Percentiles rank a stretch among this genome's conserved stretches.
Evolutionary conservation across 352 stramenopile genomes (phyloP).

Genomic region (Blastocystis sp.): DNA sequence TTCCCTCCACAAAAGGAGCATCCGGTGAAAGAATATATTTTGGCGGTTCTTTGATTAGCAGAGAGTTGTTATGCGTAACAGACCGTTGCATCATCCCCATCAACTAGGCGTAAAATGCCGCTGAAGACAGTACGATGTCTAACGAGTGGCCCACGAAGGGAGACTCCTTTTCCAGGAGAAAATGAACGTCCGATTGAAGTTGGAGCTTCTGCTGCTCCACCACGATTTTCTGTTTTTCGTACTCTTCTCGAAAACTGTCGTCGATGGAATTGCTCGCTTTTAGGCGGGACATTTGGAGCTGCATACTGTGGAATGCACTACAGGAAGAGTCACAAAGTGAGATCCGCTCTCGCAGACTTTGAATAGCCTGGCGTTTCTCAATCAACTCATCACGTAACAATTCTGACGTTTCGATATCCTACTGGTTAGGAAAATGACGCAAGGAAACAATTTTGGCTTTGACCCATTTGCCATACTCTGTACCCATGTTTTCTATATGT

Average conservation of each 20-base stretch:
- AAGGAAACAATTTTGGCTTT: constrained; percentile 14
- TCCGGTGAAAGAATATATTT: neutral
- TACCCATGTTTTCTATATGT: neutral
- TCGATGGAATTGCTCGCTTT: neutral
- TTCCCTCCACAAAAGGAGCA: constrained; percentile 36
- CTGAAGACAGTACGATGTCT: neutral
- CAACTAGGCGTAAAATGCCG: neutral
- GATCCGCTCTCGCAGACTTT: neutral
- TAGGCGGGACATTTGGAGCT: neutral
- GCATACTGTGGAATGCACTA: constrained; percentile 8
- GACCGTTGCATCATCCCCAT: constrained; percentile 48
- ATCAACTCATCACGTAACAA: neutral
- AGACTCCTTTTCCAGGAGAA: constrained; percentile 22
- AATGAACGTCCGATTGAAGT: constrained; percentile 52
- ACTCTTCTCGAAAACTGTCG: neutral
- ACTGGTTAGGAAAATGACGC: neutral
- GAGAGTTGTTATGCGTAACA: neutral
- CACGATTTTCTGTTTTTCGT: constrained; percentile 32
- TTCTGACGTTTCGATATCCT: constrained; percentile 31
- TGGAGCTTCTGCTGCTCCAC: constrained; percentile 46
- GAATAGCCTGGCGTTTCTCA: neutral
- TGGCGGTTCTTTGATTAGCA: neutral
- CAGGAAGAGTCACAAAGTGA: neutral
- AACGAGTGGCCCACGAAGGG: constrained; percentile 7
- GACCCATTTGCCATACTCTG: constrained; percentile 22